Base-by-base conservation (phyloP, 2,329 filamentous ascomycete species). In the Knoxdaviesia proteae region DNA sequence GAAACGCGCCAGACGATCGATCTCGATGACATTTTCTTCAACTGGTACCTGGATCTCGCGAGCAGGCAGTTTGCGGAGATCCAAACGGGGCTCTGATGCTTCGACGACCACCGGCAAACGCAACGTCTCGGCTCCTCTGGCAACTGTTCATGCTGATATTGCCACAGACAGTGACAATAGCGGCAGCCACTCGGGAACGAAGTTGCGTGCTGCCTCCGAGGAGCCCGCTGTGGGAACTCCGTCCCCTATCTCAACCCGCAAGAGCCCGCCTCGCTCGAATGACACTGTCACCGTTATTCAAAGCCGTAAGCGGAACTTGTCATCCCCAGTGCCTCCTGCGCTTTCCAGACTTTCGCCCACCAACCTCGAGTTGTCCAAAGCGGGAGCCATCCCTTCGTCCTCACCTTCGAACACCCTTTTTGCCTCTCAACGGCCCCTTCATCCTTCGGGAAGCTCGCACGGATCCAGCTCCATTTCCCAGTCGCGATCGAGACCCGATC, bases 11-110 rank as follows among this genome's bases (percentile, higher is more conserved):
- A 63, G 61, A 43, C 64, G 68, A 45, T 75, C 74, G 10, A 58
- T 71, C 31, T 77, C 74, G 10, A 68, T 73, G 62, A 70, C 74
- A 43, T 71, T 78, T 46, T 62, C 63, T 46, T 69, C 72, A 2
- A 64, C 72, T 10, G 62, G 59, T 41, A 67, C 59, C 41, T 76
- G 72, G 71, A 68, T 74, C 47, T 58, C 68, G 34, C 68, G 61
- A 53, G 62, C 65, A 6, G 66, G 69, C 43, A 77, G 73, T 56
- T 52, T 76, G 42, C 67, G 71, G 40, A 67, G 67, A 29, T 58
- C 64, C 32, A 77, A 74, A 55, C 63, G 67, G 46, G 62, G 61
- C 45, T 38, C 43, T 38, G 43, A 41, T 20, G 32, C 39, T 9
- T 10, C 39, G n/a, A 44, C 41, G 39, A 10, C 33, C 29, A 36